phyloP scores from a whole-genome alignment of 768 basidiomycete species.

The Tricholoma furcatifolium region DNA sequence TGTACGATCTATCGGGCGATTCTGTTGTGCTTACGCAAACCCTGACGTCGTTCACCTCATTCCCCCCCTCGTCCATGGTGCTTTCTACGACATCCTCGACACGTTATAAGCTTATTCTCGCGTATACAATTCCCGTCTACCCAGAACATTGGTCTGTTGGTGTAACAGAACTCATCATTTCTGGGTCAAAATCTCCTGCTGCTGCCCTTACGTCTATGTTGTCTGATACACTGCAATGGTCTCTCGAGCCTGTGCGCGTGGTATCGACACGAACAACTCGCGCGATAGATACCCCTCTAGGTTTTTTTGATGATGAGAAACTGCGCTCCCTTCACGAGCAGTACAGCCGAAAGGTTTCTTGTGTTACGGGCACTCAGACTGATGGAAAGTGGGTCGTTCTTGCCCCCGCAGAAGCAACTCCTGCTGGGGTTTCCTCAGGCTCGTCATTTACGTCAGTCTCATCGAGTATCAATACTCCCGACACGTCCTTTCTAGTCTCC shows the following conservation, averaged over 20 bases:
- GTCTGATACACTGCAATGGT: constrained; percentile 3
- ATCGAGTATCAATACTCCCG: neutral
- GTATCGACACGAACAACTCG: constrained; percentile 60
- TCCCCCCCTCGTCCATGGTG: constrained; percentile 79
- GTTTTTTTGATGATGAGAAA: constrained; percentile 70
- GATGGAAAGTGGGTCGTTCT: constrained; percentile 87
- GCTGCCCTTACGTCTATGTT: constrained; percentile 18
- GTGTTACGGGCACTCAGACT: constrained; percentile 73
- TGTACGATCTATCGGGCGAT: constrained; percentile 67
- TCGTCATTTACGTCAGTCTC: constrained; percentile 16
- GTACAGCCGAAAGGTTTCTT: constrained; percentile 71
- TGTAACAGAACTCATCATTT: constrained; percentile 73
- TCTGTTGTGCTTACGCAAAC: constrained; percentile 59
- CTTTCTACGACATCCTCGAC: constrained; percentile 58
- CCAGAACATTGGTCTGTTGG: constrained; percentile 81
- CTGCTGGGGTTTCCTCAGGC: constrained; percentile 11
- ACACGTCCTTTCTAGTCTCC: constrained; percentile 26
- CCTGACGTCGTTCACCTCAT: constrained; percentile 73
- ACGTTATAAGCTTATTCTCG: constrained; percentile 71
- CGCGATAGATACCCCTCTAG: constrained; percentile 68
- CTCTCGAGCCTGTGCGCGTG: constrained; percentile 42
- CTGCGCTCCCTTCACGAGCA: constrained; percentile 67
- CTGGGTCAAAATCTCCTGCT: constrained; percentile 25
- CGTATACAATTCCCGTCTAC: constrained; percentile 76
- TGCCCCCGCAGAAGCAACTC: constrained; percentile 51